Evolutionary conservation across 306 rosid genomes (phyloP), one percentile per base, ranked within the genome.

Genomic region (Hippophae rhamnoides): DNA sequence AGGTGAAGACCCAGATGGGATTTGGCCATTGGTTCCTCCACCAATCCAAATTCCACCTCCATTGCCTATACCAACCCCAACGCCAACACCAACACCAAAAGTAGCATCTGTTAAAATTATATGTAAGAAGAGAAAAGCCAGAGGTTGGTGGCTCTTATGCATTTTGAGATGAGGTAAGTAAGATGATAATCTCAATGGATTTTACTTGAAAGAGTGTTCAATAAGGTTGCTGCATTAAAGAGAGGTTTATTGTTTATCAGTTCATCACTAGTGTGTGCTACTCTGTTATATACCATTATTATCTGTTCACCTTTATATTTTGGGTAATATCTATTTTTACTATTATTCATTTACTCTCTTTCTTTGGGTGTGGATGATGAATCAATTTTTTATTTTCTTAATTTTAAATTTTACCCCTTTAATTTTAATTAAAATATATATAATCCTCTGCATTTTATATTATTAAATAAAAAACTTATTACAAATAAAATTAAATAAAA

Each of bases 1-100:
- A 44, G 68, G 52, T 10, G 84, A 66, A 62, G 85, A 67, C 61
- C 66, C 86, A 54, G 81, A 46, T 25, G 86, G 76, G 7, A 41
- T 53, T 57, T 83, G 85, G 48, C 64, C 75, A 67, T 62, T 76
- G 58, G 47, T 57, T 13, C 89, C 89, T 45, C 94, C 95, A 0
- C 92, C 95, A 54, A 79, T 69, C 90, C 95, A 79, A 63, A 81
- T 79, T 12, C 71, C 74, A 9, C 89, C 82, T 47, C 86, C 85
- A 2, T 59, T 69, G 0, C 62, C 70, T 2, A 68, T 76, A 0
- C 56, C 66, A 0, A 59, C 79, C 2, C 60, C 63, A 10, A 66
- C 72, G 41, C 52, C 61, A 5, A 56, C 59, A 44, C 64, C 64
- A 13, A 66, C 69, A 1, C 69, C 65, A 9, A 69, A 67, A 41